Evolutionary conservation across 2,329 filamentous ascomycete species (phyloP), one percentile per base, ranked within the genome.

Genomic region (Xylaria sp.): DNA sequence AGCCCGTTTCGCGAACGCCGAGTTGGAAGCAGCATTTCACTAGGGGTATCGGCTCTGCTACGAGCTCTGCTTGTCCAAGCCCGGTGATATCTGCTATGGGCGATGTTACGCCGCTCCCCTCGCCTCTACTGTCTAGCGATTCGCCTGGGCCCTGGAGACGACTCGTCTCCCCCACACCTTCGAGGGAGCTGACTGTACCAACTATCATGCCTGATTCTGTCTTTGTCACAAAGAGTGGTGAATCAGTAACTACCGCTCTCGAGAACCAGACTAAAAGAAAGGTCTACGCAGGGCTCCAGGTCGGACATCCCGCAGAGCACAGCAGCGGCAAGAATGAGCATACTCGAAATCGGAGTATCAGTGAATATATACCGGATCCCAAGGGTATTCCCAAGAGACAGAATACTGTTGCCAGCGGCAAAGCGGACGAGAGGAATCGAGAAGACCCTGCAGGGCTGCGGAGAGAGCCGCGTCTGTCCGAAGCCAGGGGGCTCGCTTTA

Each of bases 341-440:
- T 75, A 80, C 81, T 12, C 86, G 91, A 62, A 93, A 95, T 75
- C 85, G 94, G 70, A 97, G 94, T 76, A 80, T 95, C 25, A 97
- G 93, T 79, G 94, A 97, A 67, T 97, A 96, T 76, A 84, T 88
- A 0, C 92, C 93, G 2, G 91, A 95, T 57, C 80, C 86, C 4
- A 80, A 89, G 67, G 83, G 87, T 45, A 84, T 90, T 52, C 83
- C 89, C 0, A 91, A 87, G 72, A 86, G 92, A 45, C 89, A 92
- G 66, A 84, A 91, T 58, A 92, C 90, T 0, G 87, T 95, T 15
- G 90, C 89, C 5, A 87, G 87, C 0, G 81, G 87, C 2, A 86
- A 86, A 61, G 73, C 75, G 54, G 79, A 76, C 66, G 78, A 78
- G 71, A 76, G 70, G 38, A 70, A 67, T 17, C 60, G 71, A 21